Base-by-base conservation (phyloP, 345 rosid species). In the Moringa oleifera region DNA sequence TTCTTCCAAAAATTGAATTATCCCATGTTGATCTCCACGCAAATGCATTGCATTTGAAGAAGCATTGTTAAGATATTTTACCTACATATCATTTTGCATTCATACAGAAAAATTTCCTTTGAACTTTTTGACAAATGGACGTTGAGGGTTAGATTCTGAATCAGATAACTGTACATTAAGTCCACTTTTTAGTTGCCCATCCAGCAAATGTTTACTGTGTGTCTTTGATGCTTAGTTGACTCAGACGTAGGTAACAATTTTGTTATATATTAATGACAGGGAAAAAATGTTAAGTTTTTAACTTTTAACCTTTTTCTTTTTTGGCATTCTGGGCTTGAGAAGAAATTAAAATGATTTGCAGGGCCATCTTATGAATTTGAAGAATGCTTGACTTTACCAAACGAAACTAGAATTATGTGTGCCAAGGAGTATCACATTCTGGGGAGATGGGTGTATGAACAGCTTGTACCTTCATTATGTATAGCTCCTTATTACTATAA, bases 41-140 rank as follows among this genome's bases (percentile, higher is more conserved):
- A 22, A 31, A 58, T 53, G 31, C 57, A 58, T 49, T 36, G 36
- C 51, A 23, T 45, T 51, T 28, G 20, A 57, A 25, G 59, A 58
- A 62, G 68, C 33, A 50, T n/a, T 16, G 37, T 1, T 17, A 16
- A 49, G 52, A 28, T 19, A 41, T 41, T 9, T 7, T 5, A 41
- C 17, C 1, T 41, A 16, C 1, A 41, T 15, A 4, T 41, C 6
- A 11, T 41, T 41, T 41, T 41, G 5, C 13, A 41, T 7, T 41
- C 17, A 41, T 41, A 16, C 1, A 1, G 12, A 5, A 41, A 4
- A 11, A 7, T 41, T 41, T 11, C 47, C 33, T 7, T 15, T 41
- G 47, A 11, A 7, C 12, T 41, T 11, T 4, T 41, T 41, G 47
- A 7, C 12, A 41, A 9, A 7, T 15, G 17, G 9, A 7, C 6